Evolutionary conservation across 192 early-diverging fungal species (phyloP).

Genomic region (Phlyctochytrium planicorne): DNA sequence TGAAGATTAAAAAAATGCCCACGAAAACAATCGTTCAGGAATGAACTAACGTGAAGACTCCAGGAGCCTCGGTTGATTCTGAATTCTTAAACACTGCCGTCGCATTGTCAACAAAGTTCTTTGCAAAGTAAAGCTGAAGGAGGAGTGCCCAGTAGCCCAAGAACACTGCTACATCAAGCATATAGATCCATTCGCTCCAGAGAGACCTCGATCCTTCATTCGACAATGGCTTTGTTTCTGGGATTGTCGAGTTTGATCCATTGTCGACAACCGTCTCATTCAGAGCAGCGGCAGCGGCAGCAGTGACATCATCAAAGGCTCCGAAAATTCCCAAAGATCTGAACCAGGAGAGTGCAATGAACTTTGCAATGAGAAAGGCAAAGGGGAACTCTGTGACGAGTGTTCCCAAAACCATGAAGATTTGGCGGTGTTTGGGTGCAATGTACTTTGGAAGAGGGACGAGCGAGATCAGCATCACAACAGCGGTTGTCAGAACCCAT

Average conservation of each 20-base stretch:
- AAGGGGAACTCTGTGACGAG: background rate
- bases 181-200: constrained; percentile 20
- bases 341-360: background rate
- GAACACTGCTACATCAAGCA: constrained; percentile 26
- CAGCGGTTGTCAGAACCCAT: background rate
- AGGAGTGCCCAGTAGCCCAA: constrained; percentile 33
- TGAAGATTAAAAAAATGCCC: background rate
- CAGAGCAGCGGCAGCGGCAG: background rate
- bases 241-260: background rate
- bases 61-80: constrained; percentile 33
- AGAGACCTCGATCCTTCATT: background rate
- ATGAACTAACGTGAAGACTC: constrained; percentile 28
- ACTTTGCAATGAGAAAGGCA: background rate
- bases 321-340: background rate
- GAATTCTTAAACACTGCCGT: constrained; percentile 29
- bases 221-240: background rate
- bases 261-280: background rate
- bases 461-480: background rate
- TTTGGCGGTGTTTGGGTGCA: background rate
- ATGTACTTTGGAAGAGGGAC: background rate
- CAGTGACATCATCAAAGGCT: background rate
- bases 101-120: constrained; percentile 27
- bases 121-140: constrained; percentile 36
- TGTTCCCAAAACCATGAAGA: background rate
- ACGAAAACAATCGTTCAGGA: background rate